These are phyloP conservation scores for Lantana camara DNA, from an alignment of 257 asterid species.

Conservation along the genomic window DNA sequence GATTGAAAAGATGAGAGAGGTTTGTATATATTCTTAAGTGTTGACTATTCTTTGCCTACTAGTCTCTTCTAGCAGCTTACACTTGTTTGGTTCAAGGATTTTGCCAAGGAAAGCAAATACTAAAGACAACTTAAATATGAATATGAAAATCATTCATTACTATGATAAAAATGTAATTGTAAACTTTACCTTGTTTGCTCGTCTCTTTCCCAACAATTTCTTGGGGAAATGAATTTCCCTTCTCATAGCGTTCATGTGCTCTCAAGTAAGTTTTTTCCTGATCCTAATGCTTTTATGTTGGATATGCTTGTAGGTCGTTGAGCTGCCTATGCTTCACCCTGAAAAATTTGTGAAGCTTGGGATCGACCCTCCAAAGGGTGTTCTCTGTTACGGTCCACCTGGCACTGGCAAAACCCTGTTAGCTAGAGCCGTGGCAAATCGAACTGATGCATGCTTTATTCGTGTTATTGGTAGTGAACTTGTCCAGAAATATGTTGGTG, in stretches of 20 bases:
- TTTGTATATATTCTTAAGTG: constrained; percentile 19
- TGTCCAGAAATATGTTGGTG: constrained; percentile 85
- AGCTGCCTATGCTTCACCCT: constrained; percentile 89
- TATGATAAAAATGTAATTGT: no score
- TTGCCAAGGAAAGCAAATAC: no score
- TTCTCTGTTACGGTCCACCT: constrained; percentile 83
- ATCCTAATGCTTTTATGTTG: neutral
- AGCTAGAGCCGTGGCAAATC: constrained; percentile 83
- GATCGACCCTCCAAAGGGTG: constrained; percentile 90
- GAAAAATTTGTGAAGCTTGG: constrained; percentile 85
- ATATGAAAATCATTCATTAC: no score
- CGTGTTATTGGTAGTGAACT: constrained; percentile 87
- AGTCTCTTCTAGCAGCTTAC: neutral
- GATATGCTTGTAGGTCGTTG: constrained; percentile 60
- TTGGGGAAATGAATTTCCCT: no score
- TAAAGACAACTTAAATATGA: no score
- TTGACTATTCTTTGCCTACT: neutral
- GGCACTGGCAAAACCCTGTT: constrained; percentile 84
- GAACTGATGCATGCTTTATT: constrained; percentile 86
- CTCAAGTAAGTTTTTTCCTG: neutral
- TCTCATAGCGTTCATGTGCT: neutral
- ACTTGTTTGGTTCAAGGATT: no score
- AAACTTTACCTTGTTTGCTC: no score
- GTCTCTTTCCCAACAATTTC: no score
- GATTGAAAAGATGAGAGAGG: constrained; percentile 90